Percentiles rank a stretch among this genome's conserved stretches.
Evolutionary conservation across 139 green algal genomes (phyloP).

Genomic region (Mesotaenium endlicherianum): DNA sequence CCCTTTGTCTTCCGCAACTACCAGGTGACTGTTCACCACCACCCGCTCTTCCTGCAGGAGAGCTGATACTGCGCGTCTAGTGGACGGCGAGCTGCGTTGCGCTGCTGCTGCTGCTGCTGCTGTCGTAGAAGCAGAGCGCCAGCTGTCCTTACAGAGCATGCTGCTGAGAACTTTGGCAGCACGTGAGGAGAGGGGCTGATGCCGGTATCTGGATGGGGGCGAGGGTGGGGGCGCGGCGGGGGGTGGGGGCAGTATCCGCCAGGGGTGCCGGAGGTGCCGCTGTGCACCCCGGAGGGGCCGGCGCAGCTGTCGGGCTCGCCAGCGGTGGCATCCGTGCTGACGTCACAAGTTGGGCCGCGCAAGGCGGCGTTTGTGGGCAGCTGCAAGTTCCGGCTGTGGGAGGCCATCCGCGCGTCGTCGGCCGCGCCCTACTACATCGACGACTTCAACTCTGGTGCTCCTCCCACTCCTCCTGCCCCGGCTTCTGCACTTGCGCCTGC

Average conservation of each 20-base stretch:
- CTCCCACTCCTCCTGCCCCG: too few relatives aligned
- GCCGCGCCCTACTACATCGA: slow-evolving; percentile 86
- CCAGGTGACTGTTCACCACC: too few relatives aligned
- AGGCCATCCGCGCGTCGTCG: slow-evolving; percentile 87
- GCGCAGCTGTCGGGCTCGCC: background rate
- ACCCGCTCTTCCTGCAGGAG: too few relatives aligned
- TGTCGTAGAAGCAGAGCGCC: background rate
- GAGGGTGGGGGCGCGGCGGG: too few relatives aligned
- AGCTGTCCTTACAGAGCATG: too few relatives aligned
- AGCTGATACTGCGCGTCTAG: too few relatives aligned
- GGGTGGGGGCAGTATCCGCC: slow-evolving; percentile 25
- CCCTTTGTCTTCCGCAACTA: slow-evolving; percentile 92
- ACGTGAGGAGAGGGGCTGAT: too few relatives aligned
- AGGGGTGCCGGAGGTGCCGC: background rate
- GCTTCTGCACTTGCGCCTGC: background rate
- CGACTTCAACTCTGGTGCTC: too few relatives aligned
- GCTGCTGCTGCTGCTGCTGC: background rate
- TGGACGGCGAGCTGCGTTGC: too few relatives aligned
- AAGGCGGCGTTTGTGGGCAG: slow-evolving; percentile 41
- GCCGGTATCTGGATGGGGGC: too few relatives aligned
- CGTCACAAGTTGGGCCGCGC: background rate
- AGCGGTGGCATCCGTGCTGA: background rate
- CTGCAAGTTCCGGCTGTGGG: slow-evolving; percentile 70
- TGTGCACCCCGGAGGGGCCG: slow-evolving; percentile 1
- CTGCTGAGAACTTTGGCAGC: too few relatives aligned